Evolutionary conservation across 495 filamentous ascomycete species (phyloP), one percentile per base, ranked within the genome.

Genomic region (Tuber magnatum): DNA sequence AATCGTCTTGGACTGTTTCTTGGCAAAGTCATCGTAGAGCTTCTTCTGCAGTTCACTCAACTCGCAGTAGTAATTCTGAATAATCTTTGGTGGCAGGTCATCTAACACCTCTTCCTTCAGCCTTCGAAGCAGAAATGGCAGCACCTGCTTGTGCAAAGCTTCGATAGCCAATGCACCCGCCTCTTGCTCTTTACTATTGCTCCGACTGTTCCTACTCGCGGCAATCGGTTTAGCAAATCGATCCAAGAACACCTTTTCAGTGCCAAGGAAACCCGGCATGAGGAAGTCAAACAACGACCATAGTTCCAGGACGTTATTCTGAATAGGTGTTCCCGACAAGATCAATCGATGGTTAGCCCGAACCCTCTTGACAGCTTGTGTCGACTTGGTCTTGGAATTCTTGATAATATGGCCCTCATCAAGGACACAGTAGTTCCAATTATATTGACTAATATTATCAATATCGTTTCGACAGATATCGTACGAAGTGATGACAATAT

Each of bases 1-100:
- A 41, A 99, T 87, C 61, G 91, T 89, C 82, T 92, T 94, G 78
- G 93, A 90, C 82, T 98, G 94, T 79, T 92, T 94, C 87, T 93
- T 95, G 40, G 89, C 91, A 85, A 99, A 98, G 82, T 97, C 94
- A 68, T 98, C 95, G 80, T 97, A 98, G 3, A 99, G 89, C 83
- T 91, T 94, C 85, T 90, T 92, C 83, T 99, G 95, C 40, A 99
- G 86, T 42, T 97, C 95, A 84, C 93, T 97, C 41, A 97, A 93
- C 83, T 99, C 95, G 83, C 95, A 99, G 86, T 99, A 99, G 86
- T 99, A 99, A 83, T 99, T 99, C 81, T 99, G 95, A 32, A 99
- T 88, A 81, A 99, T 99, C 88, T 99, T 99, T 20, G 95, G 95
- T 8, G 95, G 95, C 68, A 99, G 87, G 79, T 99, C 95, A 78